Base-by-base conservation (phyloP, 2,329 filamentous ascomycete genomes). In the Sordariomycetes sp. region DNA sequence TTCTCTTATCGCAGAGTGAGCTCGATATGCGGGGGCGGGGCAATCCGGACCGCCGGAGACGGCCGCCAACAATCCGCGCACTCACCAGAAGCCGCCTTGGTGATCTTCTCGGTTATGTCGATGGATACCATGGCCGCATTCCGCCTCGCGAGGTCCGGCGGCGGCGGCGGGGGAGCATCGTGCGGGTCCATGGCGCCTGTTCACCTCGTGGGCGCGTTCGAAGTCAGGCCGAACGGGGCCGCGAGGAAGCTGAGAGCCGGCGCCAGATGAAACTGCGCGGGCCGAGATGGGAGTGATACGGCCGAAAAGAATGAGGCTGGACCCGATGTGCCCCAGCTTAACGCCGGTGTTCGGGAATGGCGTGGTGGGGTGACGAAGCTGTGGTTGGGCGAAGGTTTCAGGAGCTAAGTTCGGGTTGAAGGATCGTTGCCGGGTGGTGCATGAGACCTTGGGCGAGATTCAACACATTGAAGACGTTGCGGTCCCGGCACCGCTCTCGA, bases 31-130 rank as follows among this genome's bases (percentile, higher is more conserved):
- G 46, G 46, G 46, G 46, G 20, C 20, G 53, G 53, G 53, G 53
- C 46, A 11, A 20, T 24, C 20, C 46, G 20, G 10, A 3, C 22
- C 20, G 20, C n/a, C 18, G 7, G 46, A 24, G n/a, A 24, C 22
- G n/a, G 3, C 20, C 20, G n/a, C 54, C 59, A 20, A 16, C 61
- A 59, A 54, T 55, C 52, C 46, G 48, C 53, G 54, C 54, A 62
- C 77, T 56, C 69, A 86, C 83, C 74, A 57, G 75, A 72, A 25
- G 78, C 75, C 12, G 83, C 83, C 24, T 74, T 65, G 6, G 69
- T 67, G 64, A 87, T 86, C 61, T 74, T 74, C 20, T 76, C 67
- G 1, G 83, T 86, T 57, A 87, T 82, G 64, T 86, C 82, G 28
- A 75, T 73, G 43, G 79, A 72, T 58, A 84, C 69, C 25, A 86